A percentile compares a stretch with the other conserved stretches of the same genome.
phyloP scores from a whole-genome alignment of 1,139 yeast genomes.

The Candida tetrigidarum region DNA sequence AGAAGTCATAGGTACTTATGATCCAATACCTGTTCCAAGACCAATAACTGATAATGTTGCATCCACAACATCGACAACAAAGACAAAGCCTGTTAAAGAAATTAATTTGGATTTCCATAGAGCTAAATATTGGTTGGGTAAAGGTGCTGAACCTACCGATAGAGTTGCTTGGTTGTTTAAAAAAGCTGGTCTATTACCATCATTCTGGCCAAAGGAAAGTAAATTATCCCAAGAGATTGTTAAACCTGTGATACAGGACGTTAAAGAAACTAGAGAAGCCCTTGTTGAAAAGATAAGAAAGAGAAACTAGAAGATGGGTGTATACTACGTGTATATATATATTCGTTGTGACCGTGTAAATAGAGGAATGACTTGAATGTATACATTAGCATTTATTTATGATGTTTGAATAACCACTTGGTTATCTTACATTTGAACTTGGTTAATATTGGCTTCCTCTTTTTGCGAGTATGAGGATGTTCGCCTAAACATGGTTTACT shows the following conservation, averaged over 20 bases:
- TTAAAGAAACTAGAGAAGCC: slow-evolving; percentile 36
- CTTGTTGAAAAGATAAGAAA: slow-evolving; percentile 37
- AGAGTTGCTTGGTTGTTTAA: slow-evolving; percentile 77
- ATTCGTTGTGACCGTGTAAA: slow-evolving; percentile 2
- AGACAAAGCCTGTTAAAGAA: slow-evolving; percentile 52
- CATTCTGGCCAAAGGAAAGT: slow-evolving; percentile 65
- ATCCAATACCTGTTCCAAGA: slow-evolving; percentile 78
- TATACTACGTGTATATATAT: not conserved
- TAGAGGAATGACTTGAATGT: not conserved
- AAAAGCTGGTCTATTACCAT: slow-evolving; percentile 78
- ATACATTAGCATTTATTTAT: not conserved
- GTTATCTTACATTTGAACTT: not conserved
- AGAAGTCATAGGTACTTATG: slow-evolving; percentile 93
- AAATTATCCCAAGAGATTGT: slow-evolving; percentile 40
- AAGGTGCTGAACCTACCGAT: slow-evolving; percentile 96
- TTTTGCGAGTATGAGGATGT: too few species aligned
- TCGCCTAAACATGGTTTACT: too few species aligned
- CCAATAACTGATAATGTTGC: too few species aligned
- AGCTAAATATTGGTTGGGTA: slow-evolving; percentile 97
- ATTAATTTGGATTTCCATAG: slow-evolving; percentile 84
- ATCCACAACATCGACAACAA: too few species aligned
- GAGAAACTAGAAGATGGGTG: slow-evolving; percentile 26
- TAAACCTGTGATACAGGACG: slow-evolving; percentile 32
- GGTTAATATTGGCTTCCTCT: not conserved
- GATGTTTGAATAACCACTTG: not conserved